Percentiles rank a stretch among this genome's conserved stretches.
Evolutionary conservation across 495 filamentous ascomycete species (phyloP).

Genomic region (Neurospora tetrasperma): DNA sequence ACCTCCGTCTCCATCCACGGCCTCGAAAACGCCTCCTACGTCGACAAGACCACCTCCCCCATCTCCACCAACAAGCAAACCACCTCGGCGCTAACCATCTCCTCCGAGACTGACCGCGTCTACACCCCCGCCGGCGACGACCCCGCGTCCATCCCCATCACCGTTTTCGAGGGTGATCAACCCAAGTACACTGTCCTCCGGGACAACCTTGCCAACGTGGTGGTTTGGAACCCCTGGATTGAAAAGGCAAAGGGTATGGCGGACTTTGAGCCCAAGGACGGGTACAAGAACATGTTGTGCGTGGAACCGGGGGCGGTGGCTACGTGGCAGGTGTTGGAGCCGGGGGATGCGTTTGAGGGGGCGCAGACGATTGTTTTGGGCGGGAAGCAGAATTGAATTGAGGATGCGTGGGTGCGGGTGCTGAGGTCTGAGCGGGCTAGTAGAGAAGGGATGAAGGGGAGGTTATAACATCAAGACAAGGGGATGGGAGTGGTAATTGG

Average conservation of each 20-base stretch:
- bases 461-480: too few species aligned
- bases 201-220: conserved; percentile 73
- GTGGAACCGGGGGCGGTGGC: conserved; percentile 81
- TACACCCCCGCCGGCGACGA: conserved; percentile 47
- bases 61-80: conserved; percentile 45
- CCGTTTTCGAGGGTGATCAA: conserved; percentile 26
- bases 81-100: conserved; percentile 42
- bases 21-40: conserved; percentile 61
- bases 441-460: too few species aligned
- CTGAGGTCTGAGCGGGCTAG: too few species aligned
- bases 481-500: not conserved
- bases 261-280: conserved; percentile 83
- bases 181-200: conserved; percentile 60
- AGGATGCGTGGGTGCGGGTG: too few species aligned
- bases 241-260: conserved; percentile 71
- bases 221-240: conserved; percentile 96
- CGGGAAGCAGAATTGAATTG: not conserved
- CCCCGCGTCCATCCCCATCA: conserved; percentile 44
- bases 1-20: conserved; percentile 54
- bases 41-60: conserved; percentile 67
- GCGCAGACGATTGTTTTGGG: conserved; percentile 55
- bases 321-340: conserved; percentile 73
- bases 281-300: conserved; percentile 86
- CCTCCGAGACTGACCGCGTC: conserved; percentile 70
- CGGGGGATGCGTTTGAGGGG: conserved; percentile 81